Evolutionary conservation across 2,329 filamentous ascomycete species (phyloP).

Genomic region (Aspergillus pseudotamarii): DNA sequence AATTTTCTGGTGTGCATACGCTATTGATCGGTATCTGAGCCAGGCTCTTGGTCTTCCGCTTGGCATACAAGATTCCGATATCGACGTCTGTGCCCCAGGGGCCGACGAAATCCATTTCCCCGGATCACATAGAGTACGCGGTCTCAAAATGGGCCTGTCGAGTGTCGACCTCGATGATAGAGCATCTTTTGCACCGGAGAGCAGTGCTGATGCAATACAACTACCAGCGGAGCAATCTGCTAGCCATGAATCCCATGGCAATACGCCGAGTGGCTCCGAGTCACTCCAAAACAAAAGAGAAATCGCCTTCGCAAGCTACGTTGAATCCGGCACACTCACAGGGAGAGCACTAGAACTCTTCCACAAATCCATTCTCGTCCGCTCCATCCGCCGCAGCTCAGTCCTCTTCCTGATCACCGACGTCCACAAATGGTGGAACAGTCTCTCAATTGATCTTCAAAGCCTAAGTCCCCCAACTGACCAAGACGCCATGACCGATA

Average conservation of each 20-base stretch:
- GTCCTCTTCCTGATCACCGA: slow-evolving; percentile 43
- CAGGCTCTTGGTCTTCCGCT: slow-evolving; percentile 44
- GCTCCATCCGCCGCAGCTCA: slow-evolving; percentile 41
- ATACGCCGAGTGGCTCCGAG: slow-evolving; percentile 8
- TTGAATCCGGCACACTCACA: slow-evolving; percentile 43
- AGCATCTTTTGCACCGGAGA: neutral
- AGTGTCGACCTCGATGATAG: neutral
- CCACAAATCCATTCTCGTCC: slow-evolving; percentile 46
- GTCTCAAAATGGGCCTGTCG: neutral
- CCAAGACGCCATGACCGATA: slow-evolving; percentile 9
- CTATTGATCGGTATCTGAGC: slow-evolving; percentile 46
- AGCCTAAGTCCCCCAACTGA: slow-evolving; percentile 9
- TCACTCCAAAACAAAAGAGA: slow-evolving; percentile 29
- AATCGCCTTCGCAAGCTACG: slow-evolving; percentile 40
- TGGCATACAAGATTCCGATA: slow-evolving; percentile 46
- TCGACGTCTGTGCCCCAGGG: slow-evolving; percentile 52
- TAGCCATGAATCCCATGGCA: no score
- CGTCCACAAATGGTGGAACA: slow-evolving; percentile 48
- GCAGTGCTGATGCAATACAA: neutral
- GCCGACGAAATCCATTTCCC: slow-evolving; percentile 44
- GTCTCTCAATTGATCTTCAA: slow-evolving; percentile 36
- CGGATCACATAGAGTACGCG: slow-evolving; percentile 11
- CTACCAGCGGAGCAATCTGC: neutral
- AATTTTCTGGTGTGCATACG: slow-evolving; percentile 48
- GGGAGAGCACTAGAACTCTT: slow-evolving; percentile 46